These are phyloP conservation scores for Starmerella lactis-condensi DNA, from an alignment of 805 yeast genomes.

Conservation along the genomic window DNA sequence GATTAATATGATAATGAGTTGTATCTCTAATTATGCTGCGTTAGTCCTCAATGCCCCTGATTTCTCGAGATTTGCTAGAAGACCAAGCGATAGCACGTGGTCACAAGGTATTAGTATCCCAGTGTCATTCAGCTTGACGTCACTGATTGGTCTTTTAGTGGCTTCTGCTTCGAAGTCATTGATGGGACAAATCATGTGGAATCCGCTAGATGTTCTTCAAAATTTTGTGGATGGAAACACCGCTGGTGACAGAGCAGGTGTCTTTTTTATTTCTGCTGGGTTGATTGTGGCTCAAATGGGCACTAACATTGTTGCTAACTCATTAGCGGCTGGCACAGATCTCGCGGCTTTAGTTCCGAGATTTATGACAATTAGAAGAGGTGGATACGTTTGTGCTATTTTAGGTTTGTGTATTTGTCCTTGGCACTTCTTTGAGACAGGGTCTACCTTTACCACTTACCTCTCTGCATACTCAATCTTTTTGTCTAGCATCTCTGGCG, in stretches of 20 bases:
- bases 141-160: constrained; percentile 68
- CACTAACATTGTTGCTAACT: constrained; percentile 32
- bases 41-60: constrained; percentile 77
- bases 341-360: constrained; percentile 31
- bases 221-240: constrained; percentile 30
- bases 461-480: constrained; percentile 67
- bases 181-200: constrained; percentile 61
- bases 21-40: constrained; percentile 77
- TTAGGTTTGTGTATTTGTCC: constrained; percentile 60
- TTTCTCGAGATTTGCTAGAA: constrained; percentile 60
- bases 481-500: constrained; percentile 69
- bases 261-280: constrained; percentile 49
- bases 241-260: constrained; percentile 56
- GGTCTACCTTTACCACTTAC: constrained; percentile 61
- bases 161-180: constrained; percentile 54
- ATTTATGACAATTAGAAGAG: constrained; percentile 48
- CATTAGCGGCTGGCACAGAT: constrained; percentile 33
- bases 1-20: constrained; percentile 56
- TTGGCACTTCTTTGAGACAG: constrained; percentile 56
- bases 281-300: constrained; percentile 38
- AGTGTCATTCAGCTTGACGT: constrained; percentile 56
- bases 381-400: constrained; percentile 58
- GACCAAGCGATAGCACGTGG: constrained; percentile 23
- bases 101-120: constrained; percentile 55
- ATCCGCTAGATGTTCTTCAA: constrained; percentile 59